Percentiles rank a stretch among this genome's conserved stretches.
phyloP scores from a whole-genome alignment of 2,329 filamentous ascomycete species.

The Claviceps sorghi region DNA sequence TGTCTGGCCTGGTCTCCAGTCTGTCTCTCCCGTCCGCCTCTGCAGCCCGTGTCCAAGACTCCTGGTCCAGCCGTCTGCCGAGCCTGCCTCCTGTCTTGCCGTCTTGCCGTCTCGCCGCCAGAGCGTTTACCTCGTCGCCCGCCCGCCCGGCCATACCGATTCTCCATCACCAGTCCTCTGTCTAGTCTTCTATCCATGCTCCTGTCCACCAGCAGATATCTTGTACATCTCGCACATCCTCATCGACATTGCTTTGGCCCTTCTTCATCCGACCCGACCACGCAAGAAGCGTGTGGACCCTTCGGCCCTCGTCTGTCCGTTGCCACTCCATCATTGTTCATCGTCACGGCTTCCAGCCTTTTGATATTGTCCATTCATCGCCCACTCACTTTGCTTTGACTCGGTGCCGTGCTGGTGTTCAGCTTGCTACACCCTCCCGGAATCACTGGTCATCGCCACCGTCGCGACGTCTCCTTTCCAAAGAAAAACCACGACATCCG shows the following conservation, averaged over 20 bases:
- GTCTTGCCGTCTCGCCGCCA: too few species aligned
- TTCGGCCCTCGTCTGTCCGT: neutral
- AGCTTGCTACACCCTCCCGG: neutral
- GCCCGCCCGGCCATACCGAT: neutral
- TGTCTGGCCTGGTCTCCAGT: too few species aligned
- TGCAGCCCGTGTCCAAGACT: too few species aligned
- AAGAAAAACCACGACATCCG: neutral
- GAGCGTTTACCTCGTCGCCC: neutral
- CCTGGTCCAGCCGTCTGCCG: too few species aligned
- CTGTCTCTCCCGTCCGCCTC: too few species aligned
- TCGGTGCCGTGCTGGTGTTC: neutral
- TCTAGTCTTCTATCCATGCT: neutral
- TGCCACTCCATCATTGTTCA: neutral
- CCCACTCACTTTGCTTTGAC: neutral
- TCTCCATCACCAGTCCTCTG: neutral
- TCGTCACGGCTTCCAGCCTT: neutral
- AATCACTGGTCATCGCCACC: neutral
- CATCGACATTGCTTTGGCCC: neutral
- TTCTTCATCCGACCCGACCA: slow-evolving; percentile 5
- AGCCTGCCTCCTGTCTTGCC: too few species aligned
- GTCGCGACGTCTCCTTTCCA: neutral
- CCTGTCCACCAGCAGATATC: neutral
- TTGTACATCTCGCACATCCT: neutral
- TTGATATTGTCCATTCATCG: neutral
- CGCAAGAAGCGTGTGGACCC: neutral